Percentiles rank a stretch among this genome's conserved stretches.
Conservation (phyloP, 78 protist genomes). For the Chrysochromulina tobinii region DNA sequence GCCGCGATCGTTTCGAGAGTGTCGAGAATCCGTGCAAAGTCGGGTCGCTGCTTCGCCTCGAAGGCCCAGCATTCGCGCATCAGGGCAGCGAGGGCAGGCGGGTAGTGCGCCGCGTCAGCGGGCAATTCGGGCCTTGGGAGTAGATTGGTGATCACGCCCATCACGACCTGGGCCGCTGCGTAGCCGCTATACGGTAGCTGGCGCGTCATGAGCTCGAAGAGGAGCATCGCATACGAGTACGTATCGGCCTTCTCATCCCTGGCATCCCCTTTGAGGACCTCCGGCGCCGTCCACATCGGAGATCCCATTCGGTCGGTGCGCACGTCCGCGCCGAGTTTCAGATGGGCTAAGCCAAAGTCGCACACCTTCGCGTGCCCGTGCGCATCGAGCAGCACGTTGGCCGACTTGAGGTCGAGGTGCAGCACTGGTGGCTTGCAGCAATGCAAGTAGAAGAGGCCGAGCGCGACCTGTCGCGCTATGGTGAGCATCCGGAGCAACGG, state of each 20-base stretch:
- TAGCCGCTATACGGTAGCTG: no score
- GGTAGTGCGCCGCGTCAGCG: no score
- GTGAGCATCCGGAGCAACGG: no score
- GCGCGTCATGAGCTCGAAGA: slow-evolving; percentile 37
- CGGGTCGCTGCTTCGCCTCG: no score
- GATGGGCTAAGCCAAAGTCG: slow-evolving; percentile 69
- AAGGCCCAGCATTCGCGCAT: no score
- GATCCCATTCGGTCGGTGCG: slow-evolving; percentile 28
- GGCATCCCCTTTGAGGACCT: slow-evolving; percentile 9
- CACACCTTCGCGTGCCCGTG: slow-evolving; percentile 55
- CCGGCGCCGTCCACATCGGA: slow-evolving; percentile 35
- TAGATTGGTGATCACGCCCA: no score
- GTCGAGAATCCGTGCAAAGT: no score
- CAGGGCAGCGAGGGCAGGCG: no score
- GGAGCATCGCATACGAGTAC: slow-evolving; percentile 52
- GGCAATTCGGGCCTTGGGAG: no score
- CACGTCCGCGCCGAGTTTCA: neutral
- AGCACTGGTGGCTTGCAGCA: slow-evolving; percentile 59
- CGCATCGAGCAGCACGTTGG: slow-evolving; percentile 62
- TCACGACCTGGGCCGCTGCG: no score
- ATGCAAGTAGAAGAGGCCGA: slow-evolving; percentile 68
- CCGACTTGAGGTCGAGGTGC: slow-evolving; percentile 74
- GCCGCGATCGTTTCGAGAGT: no score
- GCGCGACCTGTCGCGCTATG: slow-evolving; percentile 32
- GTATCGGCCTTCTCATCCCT: slow-evolving; percentile 33